phyloP scores from a whole-genome alignment of 2,329 filamentous ascomycete species.

The Arachnopeziza araneosa region DNA sequence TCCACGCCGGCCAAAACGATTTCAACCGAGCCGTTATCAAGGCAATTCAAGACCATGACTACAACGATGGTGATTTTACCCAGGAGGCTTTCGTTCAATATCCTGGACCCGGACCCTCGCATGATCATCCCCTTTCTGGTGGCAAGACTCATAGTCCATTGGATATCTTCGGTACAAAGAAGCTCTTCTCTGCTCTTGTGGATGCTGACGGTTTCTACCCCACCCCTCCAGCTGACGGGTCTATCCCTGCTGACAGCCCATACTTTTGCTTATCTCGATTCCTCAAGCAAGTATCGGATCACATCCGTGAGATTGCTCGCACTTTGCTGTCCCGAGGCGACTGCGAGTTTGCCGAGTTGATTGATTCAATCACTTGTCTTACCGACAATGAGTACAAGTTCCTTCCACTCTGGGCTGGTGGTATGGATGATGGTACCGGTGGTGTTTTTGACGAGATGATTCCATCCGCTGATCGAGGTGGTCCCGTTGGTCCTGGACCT shows the following conservation, averaged over 20 bases:
- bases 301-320: conserved; percentile 1
- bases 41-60: not conserved
- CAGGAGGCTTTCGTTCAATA: too few relatives aligned
- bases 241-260: not conserved
- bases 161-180: not conserved
- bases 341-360: conserved; percentile 13
- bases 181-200: not conserved
- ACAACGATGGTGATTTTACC: not conserved
- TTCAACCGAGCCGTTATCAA: not conserved
- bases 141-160: too few relatives aligned
- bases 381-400: conserved; percentile 53
- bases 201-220: not conserved
- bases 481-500: conserved; percentile 31
- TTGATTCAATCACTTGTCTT: conserved; percentile 45
- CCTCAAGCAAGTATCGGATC: conserved; percentile 3
- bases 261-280: not conserved
- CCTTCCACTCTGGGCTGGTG: conserved; percentile 61
- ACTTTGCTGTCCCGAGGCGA: conserved; percentile 5
- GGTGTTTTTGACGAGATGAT: conserved; percentile 39
- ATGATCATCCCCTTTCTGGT: too few relatives aligned
- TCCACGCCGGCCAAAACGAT: not conserved
- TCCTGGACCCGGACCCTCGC: too few relatives aligned
- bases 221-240: not conserved
- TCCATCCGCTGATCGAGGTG: conserved; percentile 29
- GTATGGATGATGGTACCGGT: conserved; percentile 45